These are phyloP conservation scores for Aspergillus latus DNA, from an alignment of 2,329 filamentous ascomycete species.

Conservation along the genomic window DNA sequence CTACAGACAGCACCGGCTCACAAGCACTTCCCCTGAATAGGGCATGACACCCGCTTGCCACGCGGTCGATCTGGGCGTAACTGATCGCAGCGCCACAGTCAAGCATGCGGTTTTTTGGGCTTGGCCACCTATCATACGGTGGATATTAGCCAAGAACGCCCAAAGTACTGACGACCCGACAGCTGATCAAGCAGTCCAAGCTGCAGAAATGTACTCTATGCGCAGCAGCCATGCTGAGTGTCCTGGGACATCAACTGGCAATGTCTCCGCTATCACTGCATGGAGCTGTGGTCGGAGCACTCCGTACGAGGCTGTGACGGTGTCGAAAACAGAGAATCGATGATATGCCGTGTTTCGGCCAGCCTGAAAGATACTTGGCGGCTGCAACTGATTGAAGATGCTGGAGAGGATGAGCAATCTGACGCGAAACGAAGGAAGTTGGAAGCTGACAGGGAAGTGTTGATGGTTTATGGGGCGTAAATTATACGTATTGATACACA, in stretches of 20 bases:
- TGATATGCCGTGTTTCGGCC: no score
- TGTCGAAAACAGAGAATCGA: no score
- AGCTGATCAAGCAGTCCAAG: background rate
- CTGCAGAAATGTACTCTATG: background rate
- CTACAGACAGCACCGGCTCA: background rate
- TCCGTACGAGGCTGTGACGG: no score
- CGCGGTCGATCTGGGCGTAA: background rate
- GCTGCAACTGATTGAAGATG: no score
- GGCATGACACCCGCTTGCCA: background rate
- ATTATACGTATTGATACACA: background rate
- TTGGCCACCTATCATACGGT: slow-evolving; percentile 7
- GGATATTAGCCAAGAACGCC: background rate
- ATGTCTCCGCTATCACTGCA: background rate
- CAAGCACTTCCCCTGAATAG: background rate
- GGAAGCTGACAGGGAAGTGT: background rate
- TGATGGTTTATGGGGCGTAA: no score
- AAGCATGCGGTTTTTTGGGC: background rate
- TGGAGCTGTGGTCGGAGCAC: background rate
- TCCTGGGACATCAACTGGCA: background rate
- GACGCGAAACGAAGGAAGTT: background rate
- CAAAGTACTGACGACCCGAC: background rate
- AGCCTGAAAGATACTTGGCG: no score
- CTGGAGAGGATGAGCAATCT: no score
- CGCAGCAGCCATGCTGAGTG: background rate
- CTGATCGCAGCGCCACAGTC: slow-evolving; percentile 2